phyloP scores from a whole-genome alignment of 2,329 filamentous ascomycete genomes.

The Curvularia sp. region DNA sequence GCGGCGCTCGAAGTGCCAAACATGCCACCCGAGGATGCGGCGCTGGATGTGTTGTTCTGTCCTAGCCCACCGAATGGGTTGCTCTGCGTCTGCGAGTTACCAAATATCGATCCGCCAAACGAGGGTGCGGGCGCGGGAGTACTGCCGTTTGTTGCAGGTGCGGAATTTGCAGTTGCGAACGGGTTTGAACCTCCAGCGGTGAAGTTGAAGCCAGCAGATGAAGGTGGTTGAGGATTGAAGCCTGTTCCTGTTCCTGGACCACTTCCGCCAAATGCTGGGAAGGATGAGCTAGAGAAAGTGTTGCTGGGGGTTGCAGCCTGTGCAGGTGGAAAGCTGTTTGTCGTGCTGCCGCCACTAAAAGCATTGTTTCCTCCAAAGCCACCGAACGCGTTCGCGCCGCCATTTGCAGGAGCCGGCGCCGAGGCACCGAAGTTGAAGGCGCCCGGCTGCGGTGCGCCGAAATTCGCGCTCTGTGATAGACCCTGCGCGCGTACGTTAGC shows the following conservation, averaged over 20 bases:
- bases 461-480: conserved; percentile 32
- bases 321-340: conserved; percentile 44
- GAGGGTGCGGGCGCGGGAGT: conserved; percentile 18
- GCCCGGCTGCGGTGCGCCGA: conserved; percentile 26
- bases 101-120: conserved; percentile 29
- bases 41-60: conserved; percentile 22
- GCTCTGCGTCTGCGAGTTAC: conserved; percentile 26
- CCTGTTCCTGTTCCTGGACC: conserved; percentile 19
- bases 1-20: conserved; percentile 23
- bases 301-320: conserved; percentile 35
- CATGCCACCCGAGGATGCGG: conserved; percentile 13
- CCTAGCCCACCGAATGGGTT: conserved; percentile 31
- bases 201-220: conserved; percentile 39
- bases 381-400: conserved; percentile 19
- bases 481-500: conserved; percentile 34
- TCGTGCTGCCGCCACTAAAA: conserved; percentile 28
- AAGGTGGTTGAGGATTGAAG: conserved; percentile 39
- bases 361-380: conserved; percentile 19
- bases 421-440: conserved; percentile 37
- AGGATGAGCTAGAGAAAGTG: conserved; percentile 40
- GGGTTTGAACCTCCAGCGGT: conserved; percentile 31
- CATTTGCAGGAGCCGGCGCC: conserved; percentile 24
- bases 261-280: conserved; percentile 41
- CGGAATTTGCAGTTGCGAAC: conserved; percentile 29
- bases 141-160: conserved; percentile 33